A percentile compares a stretch with the other conserved stretches of the same genome.
phyloP scores from a whole-genome alignment of 1,284 basidiomycete species.

The Macrocystidia cucumis region DNA sequence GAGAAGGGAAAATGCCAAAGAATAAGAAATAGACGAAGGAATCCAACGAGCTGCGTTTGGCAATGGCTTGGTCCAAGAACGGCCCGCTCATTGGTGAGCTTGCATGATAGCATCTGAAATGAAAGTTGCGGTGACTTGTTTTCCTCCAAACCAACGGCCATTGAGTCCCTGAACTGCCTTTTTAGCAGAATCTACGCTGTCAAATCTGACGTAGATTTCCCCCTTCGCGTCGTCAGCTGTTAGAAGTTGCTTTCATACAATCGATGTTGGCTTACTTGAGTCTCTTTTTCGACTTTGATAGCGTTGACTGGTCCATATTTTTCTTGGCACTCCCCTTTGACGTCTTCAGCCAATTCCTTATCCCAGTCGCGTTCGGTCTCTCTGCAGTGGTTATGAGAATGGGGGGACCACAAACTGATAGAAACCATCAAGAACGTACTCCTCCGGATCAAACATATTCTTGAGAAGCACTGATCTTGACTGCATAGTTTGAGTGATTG shows the following conservation, averaged over 20 bases:
- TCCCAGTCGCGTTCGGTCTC: slow-evolving; percentile 98
- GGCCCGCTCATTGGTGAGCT: slow-evolving; percentile 62
- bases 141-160: slow-evolving; percentile 93
- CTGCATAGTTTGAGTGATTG: slow-evolving; percentile 72
- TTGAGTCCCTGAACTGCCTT: slow-evolving; percentile 86
- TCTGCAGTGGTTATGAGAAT: slow-evolving; percentile 29
- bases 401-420: slow-evolving; percentile 2
- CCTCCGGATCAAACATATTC: slow-evolving; percentile 97
- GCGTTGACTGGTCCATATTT: slow-evolving; percentile 87
- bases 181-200: slow-evolving; percentile 70
- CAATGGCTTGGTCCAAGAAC: slow-evolving; percentile 11
- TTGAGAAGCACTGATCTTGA: slow-evolving; percentile 82
- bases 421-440: slow-evolving; percentile 43
- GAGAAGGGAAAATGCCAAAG: slow-evolving; percentile 25
- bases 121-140: slow-evolving; percentile 77
- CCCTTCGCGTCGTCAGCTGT: slow-evolving; percentile 51
- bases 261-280: slow-evolving; percentile 69
- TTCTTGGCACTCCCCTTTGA: slow-evolving; percentile 87
- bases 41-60: slow-evolving; percentile 22
- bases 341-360: slow-evolving; percentile 91
- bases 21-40: slow-evolving; percentile 22
- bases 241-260: slow-evolving; percentile 1
- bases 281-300: slow-evolving; percentile 93
- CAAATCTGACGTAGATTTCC: slow-evolving; percentile 96
- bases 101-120: slow-evolving; percentile 92